Evolutionary conservation across 2,329 filamentous ascomycete genomes (phyloP), one percentile per base, ranked within the genome.

Genomic region (Verticillium klebahnii): DNA sequence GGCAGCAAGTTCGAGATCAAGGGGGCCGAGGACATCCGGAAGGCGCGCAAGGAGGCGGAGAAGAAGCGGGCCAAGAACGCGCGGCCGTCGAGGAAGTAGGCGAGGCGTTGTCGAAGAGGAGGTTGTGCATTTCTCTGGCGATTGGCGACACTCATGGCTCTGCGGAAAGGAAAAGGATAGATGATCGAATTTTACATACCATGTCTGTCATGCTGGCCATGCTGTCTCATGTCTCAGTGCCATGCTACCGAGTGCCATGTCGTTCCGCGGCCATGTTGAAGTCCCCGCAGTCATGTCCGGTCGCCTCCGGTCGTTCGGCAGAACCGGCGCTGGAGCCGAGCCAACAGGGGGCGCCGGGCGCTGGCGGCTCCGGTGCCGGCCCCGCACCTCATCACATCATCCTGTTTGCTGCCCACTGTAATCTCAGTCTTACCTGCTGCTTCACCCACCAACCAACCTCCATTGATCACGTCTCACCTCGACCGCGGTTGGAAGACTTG

Each of bases 1-100:
- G 90, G 90, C 61, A 93, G 89, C 80, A 89, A 78, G 74, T 78
- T 81, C 72, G 94, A 97, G 80, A 78, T 98, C 71, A 92, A 89
- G 81, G 90, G 85, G 62, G 86, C 87, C 61, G 88, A 94, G 55
- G 93, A 97, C 73, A 92, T 98, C 67, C 85, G 90, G 70, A 96
- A 93, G 82, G 86, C 89, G 64, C 85, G 95, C 71, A 88, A 88
- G 74, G 72, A 92, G 70, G 84, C 90, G 80, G 90, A 96, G 80
- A 85, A 84, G 77, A 86, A 85, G 73, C 87, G 81, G 73, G 89
- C 90, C 72, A 98, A 99, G 86, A 98, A 97, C 75, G 93, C 91
- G 9, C 82, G 94, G 69, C 93, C 93, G 8, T 72, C 84, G 50
- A 90, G 84, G 77, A 92, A 85, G 78, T 17, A 23, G 29, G 17